Evolutionary conservation across 306 rosid genomes (phyloP).

Genomic region (Cicer chorassanicum): DNA sequence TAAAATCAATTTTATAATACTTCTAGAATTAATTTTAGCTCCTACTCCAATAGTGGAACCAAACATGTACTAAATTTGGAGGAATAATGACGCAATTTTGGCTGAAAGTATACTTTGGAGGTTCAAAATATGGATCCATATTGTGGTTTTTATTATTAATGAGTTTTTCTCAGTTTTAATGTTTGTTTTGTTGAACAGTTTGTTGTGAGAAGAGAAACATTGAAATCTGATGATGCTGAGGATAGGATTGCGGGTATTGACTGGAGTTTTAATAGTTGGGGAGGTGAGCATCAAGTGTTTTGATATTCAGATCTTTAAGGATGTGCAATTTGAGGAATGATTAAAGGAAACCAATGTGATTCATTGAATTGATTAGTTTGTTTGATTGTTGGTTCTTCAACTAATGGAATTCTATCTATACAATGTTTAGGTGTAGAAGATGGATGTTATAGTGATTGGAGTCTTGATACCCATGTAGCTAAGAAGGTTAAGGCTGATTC

Average conservation of each 20-base stretch:
- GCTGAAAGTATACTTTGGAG: not conserved
- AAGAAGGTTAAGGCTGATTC: conserved; percentile 60
- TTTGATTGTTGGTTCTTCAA: conserved; percentile 21
- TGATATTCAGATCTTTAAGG: conserved; percentile 1
- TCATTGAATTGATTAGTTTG: conserved; percentile 10
- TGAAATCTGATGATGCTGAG: conserved; percentile 43
- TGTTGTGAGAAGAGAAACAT: conserved; percentile 60
- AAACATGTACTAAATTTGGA: too few species aligned
- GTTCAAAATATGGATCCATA: not conserved
- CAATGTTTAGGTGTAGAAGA: conserved; percentile 62
- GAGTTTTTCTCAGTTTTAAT: not conserved
- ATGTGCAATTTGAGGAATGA: conserved; percentile 33
- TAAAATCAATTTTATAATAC: too few species aligned
- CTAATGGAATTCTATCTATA: conserved; percentile 34
- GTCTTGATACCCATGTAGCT: conserved; percentile 69
- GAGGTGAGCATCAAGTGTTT: conserved; percentile 59
- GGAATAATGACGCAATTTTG: too few species aligned
- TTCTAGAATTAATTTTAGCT: too few species aligned
- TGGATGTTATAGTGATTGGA: conserved; percentile 89
- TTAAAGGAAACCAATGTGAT: conserved; percentile 3
- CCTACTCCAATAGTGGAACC: too few species aligned
- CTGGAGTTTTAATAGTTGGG: conserved; percentile 96
- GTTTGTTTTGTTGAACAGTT: conserved; percentile 56
- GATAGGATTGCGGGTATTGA: conserved; percentile 79
- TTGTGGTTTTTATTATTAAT: not conserved